Percentiles rank a stretch among this genome's conserved stretches.
phyloP scores from a whole-genome alignment of 2,329 filamentous ascomycete genomes.

The Drechslerella coelobrocha region DNA sequence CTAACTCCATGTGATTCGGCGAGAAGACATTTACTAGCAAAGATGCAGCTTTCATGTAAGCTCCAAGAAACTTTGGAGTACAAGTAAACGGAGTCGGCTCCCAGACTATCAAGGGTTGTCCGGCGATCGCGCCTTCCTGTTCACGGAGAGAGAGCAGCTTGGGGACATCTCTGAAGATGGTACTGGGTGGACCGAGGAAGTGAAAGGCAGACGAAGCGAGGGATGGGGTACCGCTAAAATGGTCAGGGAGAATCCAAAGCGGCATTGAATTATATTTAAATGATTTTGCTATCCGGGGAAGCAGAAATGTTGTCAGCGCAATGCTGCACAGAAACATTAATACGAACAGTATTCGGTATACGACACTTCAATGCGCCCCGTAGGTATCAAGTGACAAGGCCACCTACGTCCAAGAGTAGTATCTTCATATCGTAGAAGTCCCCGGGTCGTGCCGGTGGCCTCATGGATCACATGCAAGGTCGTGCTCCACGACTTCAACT shows the following conservation, averaged over 20 bases:
- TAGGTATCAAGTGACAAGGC: neutral
- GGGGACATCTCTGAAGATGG: conserved; percentile 51
- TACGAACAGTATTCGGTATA: too few species aligned
- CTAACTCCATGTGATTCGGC: conserved; percentile 59
- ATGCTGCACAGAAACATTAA: too few species aligned
- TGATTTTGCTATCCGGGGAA: conserved; percentile 16
- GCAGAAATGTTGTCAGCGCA: neutral
- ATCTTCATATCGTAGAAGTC: conserved; percentile 30
- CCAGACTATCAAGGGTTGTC: conserved; percentile 29
- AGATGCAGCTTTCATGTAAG: conserved; percentile 52
- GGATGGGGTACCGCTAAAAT: conserved; percentile 23
- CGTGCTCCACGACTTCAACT: conserved; percentile 28
- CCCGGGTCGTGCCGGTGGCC: conserved; percentile 10
- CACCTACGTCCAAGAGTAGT: conserved; percentile 33
- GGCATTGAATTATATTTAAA: conserved; percentile 29
- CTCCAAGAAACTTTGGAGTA: conserved; percentile 53
- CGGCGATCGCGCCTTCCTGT: conserved; percentile 13
- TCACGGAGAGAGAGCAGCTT: conserved; percentile 49
- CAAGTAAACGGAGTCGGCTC: conserved; percentile 50
- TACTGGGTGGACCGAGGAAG: conserved; percentile 52
- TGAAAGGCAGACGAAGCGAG: conserved; percentile 54
- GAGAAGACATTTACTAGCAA: conserved; percentile 57
- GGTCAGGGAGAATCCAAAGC: conserved; percentile 27
- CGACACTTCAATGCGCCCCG: too few species aligned
- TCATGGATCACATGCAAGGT: conserved; percentile 29